Evolutionary conservation across 495 filamentous ascomycete species (phyloP).

Genomic region (Daldinia decipiens): DNA sequence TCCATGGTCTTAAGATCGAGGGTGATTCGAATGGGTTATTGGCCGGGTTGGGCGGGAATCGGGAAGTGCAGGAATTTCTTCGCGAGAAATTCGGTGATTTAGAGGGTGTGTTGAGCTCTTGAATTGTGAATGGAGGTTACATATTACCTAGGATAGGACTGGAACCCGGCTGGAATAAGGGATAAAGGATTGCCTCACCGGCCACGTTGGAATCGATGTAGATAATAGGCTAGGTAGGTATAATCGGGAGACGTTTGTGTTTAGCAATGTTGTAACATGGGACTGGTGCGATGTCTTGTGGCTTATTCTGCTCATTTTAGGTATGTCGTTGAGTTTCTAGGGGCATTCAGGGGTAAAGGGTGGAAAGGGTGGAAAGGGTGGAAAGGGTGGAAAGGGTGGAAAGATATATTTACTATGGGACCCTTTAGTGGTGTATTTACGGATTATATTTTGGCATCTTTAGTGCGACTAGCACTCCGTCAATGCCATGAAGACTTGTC

Average conservation of each 20-base stretch:
- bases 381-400: neutral
- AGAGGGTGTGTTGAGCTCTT: slow-evolving; percentile 16
- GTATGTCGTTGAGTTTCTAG: neutral
- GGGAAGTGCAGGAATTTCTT: slow-evolving; percentile 44
- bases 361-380: neutral
- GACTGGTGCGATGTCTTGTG: neutral
- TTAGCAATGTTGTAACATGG: neutral
- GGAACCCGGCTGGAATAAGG: slow-evolving; percentile 2
- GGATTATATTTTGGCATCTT: neutral
- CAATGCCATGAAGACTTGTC: neutral
- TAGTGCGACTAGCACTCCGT: too few species aligned
- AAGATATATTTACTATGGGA: neutral
- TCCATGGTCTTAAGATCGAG: slow-evolving; percentile 71
- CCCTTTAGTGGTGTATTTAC: neutral
- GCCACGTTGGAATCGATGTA: slow-evolving; percentile 2
- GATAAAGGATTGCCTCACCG: slow-evolving; percentile 2
- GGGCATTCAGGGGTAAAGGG: neutral
- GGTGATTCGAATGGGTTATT: slow-evolving; percentile 43
- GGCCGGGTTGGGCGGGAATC: slow-evolving; percentile 43
- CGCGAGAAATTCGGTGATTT: slow-evolving; percentile 42
- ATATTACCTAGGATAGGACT: neutral
- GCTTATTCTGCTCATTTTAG: neutral
- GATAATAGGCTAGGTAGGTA: neutral
- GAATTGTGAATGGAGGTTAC: neutral
- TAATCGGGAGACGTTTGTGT: neutral